Evolutionary conservation across 2,329 filamentous ascomycete genomes (phyloP).

Genomic region (Trichoderma guizhouense): DNA sequence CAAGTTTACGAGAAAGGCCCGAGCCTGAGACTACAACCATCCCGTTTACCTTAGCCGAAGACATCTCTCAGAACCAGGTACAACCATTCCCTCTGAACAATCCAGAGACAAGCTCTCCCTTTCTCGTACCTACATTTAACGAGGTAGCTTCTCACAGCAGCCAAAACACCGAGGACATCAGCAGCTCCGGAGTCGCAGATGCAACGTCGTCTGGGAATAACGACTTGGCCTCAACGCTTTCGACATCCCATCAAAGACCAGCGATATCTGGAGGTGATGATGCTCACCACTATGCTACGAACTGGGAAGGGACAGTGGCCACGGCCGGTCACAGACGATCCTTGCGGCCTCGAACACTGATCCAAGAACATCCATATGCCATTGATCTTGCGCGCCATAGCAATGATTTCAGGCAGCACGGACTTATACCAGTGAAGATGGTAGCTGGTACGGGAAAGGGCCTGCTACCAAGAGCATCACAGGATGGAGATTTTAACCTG

Average conservation of each 20-base stretch:
- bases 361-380: slow-evolving; percentile 58
- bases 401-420: slow-evolving; percentile 51
- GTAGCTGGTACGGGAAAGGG: slow-evolving; percentile 29
- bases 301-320: slow-evolving; percentile 25
- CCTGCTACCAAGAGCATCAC: slow-evolving; percentile 42
- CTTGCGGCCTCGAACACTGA: slow-evolving; percentile 57
- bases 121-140: slow-evolving; percentile 21
- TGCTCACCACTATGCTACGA: slow-evolving; percentile 22
- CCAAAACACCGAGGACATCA: neutral
- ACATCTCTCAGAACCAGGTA: neutral
- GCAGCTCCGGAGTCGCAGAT: neutral
- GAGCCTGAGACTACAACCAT: neutral
- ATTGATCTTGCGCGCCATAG: slow-evolving; percentile 55
- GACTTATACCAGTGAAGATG: slow-evolving; percentile 51
- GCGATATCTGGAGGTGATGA: neutral
- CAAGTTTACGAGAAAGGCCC: neutral
- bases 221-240: neutral
- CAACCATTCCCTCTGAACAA: neutral
- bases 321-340: slow-evolving; percentile 44
- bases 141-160: neutral
- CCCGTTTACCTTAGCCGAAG: neutral
- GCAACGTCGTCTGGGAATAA: neutral
- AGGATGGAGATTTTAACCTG: slow-evolving; percentile 51
- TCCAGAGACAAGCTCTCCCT: slow-evolving; percentile 30
- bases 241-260: neutral